Conservation (phyloP, 257 asterid species). For the Solanum okadae region DNA sequence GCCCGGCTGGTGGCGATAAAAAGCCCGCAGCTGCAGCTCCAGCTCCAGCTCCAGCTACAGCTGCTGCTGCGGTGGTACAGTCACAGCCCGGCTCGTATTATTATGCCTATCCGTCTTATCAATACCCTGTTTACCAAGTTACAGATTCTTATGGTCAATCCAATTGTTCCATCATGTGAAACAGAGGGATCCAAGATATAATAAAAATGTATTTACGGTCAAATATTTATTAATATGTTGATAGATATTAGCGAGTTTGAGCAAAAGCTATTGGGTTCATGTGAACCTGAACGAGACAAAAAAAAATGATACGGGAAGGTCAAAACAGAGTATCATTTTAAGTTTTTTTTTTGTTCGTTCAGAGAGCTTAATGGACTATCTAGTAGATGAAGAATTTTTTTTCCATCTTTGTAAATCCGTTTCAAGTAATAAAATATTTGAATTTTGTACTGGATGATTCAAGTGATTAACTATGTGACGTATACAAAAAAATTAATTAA, state of each 20-base stretch:
- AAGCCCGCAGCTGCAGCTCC: neutral
- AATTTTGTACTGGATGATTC: too few relatives aligned
- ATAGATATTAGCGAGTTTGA: neutral
- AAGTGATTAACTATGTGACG: too few relatives aligned
- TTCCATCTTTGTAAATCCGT: too few relatives aligned
- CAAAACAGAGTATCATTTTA: neutral
- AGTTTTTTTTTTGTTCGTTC: neutral
- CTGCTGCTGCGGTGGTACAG: neutral
- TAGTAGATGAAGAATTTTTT: neutral
- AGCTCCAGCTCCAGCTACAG: neutral
- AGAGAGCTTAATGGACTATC: neutral
- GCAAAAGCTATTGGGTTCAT: rapidly evolving
- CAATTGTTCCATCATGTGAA: neutral
- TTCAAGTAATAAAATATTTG: neutral
- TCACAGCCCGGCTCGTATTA: too few relatives aligned
- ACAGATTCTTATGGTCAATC: neutral
- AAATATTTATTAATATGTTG: neutral
- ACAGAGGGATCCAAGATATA: neutral
- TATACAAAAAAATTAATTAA: too few relatives aligned
- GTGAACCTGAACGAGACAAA: rapidly evolving
- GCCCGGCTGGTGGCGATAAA: neutral
- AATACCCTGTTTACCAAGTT: neutral
- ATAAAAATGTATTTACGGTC: rapidly evolving
- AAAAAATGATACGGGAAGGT: neutral
- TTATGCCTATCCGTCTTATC: neutral